Percentiles rank a stretch among this genome's conserved stretches.
These are phyloP conservation scores for Fusarium graminum DNA, from an alignment of 2,329 filamentous ascomycete species.

Conservation along the genomic window DNA sequence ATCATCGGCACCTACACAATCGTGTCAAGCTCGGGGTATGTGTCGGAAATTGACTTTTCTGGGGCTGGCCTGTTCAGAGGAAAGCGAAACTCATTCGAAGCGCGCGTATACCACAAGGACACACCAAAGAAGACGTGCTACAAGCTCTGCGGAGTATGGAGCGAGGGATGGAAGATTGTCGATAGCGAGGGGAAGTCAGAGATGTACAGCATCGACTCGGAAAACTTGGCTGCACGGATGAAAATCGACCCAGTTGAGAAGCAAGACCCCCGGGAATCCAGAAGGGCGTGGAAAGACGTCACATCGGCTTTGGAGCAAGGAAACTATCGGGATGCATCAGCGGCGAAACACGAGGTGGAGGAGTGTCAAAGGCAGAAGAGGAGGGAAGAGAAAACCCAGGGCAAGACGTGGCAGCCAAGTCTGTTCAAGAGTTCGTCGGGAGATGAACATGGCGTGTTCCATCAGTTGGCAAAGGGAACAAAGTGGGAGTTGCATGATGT, in stretches of 20 bases:
- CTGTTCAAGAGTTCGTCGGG: slow-evolving; percentile 24
- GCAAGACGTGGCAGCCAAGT: slow-evolving; percentile 34
- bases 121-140: slow-evolving; percentile 45
- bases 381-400: slow-evolving; percentile 70
- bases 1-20: slow-evolving; percentile 61
- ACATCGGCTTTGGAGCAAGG: slow-evolving; percentile 77
- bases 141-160: slow-evolving; percentile 40
- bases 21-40: slow-evolving; percentile 59
- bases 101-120: slow-evolving; percentile 57
- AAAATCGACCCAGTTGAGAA: slow-evolving; percentile 62
- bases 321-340: slow-evolving; percentile 78
- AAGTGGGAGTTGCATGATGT: slow-evolving; percentile 26
- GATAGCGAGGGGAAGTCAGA: slow-evolving; percentile 55
- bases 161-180: slow-evolving; percentile 38
- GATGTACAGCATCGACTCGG: slow-evolving; percentile 53
- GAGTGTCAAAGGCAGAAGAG: slow-evolving; percentile 83
- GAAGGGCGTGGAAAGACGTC: slow-evolving; percentile 84
- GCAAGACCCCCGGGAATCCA: slow-evolving; percentile 84
- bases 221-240: slow-evolving; percentile 42
- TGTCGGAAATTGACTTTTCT: slow-evolving; percentile 62
- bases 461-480: slow-evolving; percentile 22
- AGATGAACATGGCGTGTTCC: slow-evolving; percentile 22
- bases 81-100: slow-evolving; percentile 60
- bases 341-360: slow-evolving; percentile 84
- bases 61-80: slow-evolving; percentile 58